phyloP scores from a whole-genome alignment of 129 eudicot genomes.

The Cynara cardunculus region DNA sequence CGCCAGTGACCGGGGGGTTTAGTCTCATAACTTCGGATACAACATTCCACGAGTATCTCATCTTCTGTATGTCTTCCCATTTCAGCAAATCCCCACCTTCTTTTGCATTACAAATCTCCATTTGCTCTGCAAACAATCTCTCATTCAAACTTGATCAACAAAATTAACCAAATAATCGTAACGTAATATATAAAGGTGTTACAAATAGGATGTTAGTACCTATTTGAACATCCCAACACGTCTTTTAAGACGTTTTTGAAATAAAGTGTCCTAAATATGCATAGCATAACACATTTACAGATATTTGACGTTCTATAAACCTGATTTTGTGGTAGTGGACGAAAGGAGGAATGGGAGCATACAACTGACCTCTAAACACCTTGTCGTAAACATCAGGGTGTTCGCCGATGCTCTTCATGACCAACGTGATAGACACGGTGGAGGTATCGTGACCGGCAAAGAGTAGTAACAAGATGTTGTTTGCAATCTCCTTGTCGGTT shows the following conservation, averaged over 20 bases:
- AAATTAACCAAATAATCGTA: no score
- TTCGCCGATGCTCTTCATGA: conserved; percentile 18
- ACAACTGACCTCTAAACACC: conserved; percentile 15
- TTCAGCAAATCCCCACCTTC: conserved; percentile 32
- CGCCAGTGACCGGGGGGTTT: conserved; percentile 41
- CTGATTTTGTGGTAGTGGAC: no score
- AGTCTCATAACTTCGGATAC: conserved; percentile 59
- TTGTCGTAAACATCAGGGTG: conserved; percentile 19
- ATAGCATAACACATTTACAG: no score
- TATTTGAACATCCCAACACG: no score
- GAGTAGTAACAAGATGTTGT: conserved; percentile 14
- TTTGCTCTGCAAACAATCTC: conserved; percentile 30
- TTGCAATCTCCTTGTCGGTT: conserved; percentile 7
- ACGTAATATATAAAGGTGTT: no score
- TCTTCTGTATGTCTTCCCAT: conserved; percentile 65
- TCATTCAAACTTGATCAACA: no score
- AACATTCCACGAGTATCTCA: conserved; percentile 73
- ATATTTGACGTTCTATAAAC: no score
- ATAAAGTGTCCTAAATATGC: no score
- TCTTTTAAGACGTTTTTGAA: no score
- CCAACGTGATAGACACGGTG: conserved; percentile 11
- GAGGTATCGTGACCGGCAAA: conserved; percentile 29
- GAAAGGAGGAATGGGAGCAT: not conserved
- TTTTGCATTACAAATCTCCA: conserved; percentile 44
- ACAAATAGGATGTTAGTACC: no score